Base-by-base conservation (phyloP, 192 early-diverging fungal genomes). In the Funneliformis mosseae region DNA sequence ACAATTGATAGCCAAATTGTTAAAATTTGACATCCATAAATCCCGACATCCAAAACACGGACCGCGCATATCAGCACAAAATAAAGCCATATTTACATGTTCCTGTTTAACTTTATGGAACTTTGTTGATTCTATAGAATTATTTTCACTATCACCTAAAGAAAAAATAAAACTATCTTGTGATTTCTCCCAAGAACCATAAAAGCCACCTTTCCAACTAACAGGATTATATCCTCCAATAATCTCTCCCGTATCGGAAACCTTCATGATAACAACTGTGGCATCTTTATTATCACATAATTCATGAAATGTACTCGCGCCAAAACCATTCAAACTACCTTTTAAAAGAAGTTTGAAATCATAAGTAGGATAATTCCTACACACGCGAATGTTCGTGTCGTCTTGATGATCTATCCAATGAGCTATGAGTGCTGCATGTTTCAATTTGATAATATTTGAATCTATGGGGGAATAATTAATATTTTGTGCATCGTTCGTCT, bases 91-190 rank as follows among this genome's bases (percentile, higher is more conserved):
- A 39, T 12, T 41, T 42, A n/a, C 33, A 76, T 76, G 10, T 41
- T 61, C 33, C 21, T 12, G 50, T 76, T 3, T 61, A 7, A 76
- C 61, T 42, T 59, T 59, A 60, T 59, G 39, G 16, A 76, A 23
- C 38, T 61, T 62, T 55, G 50, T 5, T 11, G 41, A 61, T 41
- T 76, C 28, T 11, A 39, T 38, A 42, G 41, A 39, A 61, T 76
- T 76, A 41, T 45, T 61, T 61, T 74, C 50, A 18, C n/a, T 25
- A 18, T 50, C 73, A 16, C 66, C 66, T 5, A 74, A 28, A 46
- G 46, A 74, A 76, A 76, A 76, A 62, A 76, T 61, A 76, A 76
- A 76, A 76, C 74, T 76, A 61, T 76, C 74, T 12, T n/a, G 11
- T 38, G 74, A 18, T 41, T 42, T 76, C 18, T 39, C 23, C 55